Conservation (phyloP, 2,329 filamentous ascomycete species). For the Alternaria incomplexa region DNA sequence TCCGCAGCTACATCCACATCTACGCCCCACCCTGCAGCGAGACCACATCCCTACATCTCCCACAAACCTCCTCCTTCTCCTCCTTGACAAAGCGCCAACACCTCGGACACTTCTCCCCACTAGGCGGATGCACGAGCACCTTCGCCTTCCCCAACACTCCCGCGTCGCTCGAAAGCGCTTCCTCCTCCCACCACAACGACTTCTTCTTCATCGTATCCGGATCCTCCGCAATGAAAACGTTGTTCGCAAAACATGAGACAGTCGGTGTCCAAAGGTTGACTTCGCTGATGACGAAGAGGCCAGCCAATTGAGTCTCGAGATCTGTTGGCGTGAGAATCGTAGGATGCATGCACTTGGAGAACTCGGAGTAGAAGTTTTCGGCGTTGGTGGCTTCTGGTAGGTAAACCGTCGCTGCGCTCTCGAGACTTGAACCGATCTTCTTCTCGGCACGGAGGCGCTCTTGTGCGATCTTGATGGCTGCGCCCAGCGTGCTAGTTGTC, state of each 20-base stretch:
- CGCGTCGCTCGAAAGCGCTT: background rate
- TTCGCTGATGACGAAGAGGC: slow-evolving; percentile 53
- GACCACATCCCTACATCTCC: slow-evolving; percentile 73
- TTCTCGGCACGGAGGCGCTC: slow-evolving; percentile 76
- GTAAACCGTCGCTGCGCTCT: slow-evolving; percentile 67
- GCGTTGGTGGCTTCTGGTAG: background rate
- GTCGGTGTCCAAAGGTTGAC: slow-evolving; percentile 22
- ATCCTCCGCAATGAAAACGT: background rate
- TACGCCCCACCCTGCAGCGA: slow-evolving; percentile 9
- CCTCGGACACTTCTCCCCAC: slow-evolving; percentile 74
- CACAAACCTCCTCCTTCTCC: slow-evolving; percentile 71
- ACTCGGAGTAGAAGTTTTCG: background rate
- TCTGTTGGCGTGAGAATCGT: background rate
- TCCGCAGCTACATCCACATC: background rate
- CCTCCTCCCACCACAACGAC: slow-evolving; percentile 15
- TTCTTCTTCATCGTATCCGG: slow-evolving; percentile 9
- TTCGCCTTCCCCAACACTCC: slow-evolving; percentile 22
- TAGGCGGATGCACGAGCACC: slow-evolving; percentile 52
- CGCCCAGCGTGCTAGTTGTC: slow-evolving; percentile 58
- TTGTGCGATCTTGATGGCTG: slow-evolving; percentile 74
- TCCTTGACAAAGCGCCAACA: slow-evolving; percentile 89
- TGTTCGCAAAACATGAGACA: background rate
- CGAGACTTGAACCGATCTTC: slow-evolving; percentile 78
- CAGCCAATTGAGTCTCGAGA: slow-evolving; percentile 42
- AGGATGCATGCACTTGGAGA: slow-evolving; percentile 9